phyloP scores from a whole-genome alignment of 805 yeast species.

The Saccharomycopsis guyanensis region DNA sequence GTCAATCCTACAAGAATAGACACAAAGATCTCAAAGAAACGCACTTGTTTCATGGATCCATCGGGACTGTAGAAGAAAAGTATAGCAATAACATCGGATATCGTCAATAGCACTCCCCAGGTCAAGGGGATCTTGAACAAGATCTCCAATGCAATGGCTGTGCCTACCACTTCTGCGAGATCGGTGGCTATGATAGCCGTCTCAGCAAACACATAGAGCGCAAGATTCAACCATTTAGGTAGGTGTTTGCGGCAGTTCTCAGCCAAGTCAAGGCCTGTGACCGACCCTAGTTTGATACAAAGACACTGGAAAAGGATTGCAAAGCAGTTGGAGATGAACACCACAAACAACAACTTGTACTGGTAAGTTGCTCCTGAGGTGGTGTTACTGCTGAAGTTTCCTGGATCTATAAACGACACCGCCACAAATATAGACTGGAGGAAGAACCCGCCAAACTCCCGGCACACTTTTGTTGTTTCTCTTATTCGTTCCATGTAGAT shows the following conservation, averaged over 20 bases:
- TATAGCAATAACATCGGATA: slow-evolving; percentile 75
- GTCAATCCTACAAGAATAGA: slow-evolving; percentile 65
- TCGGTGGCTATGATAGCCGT: slow-evolving; percentile 90
- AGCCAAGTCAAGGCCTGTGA: slow-evolving; percentile 83
- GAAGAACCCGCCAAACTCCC: slow-evolving; percentile 9
- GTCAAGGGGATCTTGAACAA: slow-evolving; percentile 67
- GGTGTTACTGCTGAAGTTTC: slow-evolving; percentile 88
- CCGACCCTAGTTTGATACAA: slow-evolving; percentile 80
- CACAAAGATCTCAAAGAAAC: slow-evolving; percentile 72
- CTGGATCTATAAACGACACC: slow-evolving; percentile 92
- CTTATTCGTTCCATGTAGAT: too few species aligned
- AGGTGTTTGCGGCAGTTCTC: slow-evolving; percentile 70
- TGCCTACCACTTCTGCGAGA: slow-evolving; percentile 89
- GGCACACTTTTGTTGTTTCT: neutral
- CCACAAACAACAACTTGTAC: slow-evolving; percentile 69
- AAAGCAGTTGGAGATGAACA: slow-evolving; percentile 68
- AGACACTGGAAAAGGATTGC: slow-evolving; percentile 78
- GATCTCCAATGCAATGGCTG: slow-evolving; percentile 80
- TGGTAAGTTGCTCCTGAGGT: slow-evolving; percentile 74
- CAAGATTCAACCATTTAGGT: slow-evolving; percentile 56
- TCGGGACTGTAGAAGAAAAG: slow-evolving; percentile 74
- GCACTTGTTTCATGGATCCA: slow-evolving; percentile 61
- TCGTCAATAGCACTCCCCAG: slow-evolving; percentile 71
- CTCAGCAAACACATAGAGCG: slow-evolving; percentile 70
- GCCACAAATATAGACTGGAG: slow-evolving; percentile 32